Conservation (phyloP, 83 land plant species). For the Thuja plicata region DNA sequence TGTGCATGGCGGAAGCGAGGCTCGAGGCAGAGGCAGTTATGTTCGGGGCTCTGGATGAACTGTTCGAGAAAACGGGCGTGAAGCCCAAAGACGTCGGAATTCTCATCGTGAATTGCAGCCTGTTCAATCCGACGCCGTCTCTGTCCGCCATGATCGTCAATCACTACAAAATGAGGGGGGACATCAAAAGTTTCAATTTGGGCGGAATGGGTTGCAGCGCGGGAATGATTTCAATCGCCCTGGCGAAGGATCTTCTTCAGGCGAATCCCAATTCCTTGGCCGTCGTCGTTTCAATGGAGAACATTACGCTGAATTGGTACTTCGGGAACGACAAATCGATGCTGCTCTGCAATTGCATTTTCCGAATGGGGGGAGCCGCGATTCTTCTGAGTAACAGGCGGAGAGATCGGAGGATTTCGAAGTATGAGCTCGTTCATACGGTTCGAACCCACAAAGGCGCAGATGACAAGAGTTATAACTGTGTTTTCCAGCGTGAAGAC, state of each 20-base stretch:
- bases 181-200: slow-evolving; percentile 11
- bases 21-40: slow-evolving; percentile 34
- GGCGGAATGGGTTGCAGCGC: slow-evolving; percentile 18
- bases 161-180: slow-evolving; percentile 10
- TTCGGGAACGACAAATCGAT: slow-evolving; percentile 17
- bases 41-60: slow-evolving; percentile 28
- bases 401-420: background rate
- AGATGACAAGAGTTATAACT: background rate
- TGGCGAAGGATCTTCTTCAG: slow-evolving; percentile 12
- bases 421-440: slow-evolving; percentile 4
- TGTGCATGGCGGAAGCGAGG: slow-evolving; percentile 52
- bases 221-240: slow-evolving; percentile 12
- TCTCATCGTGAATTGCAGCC: slow-evolving; percentile 9
- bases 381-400: background rate
- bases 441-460: slow-evolving; percentile 15
- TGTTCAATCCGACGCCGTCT: slow-evolving; percentile 8
- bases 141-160: slow-evolving; percentile 14
- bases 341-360: slow-evolving; percentile 14
- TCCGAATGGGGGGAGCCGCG: slow-evolving; percentile 9
- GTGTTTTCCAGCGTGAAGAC: slow-evolving; percentile 8
- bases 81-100: slow-evolving; percentile 3
- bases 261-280: slow-evolving; percentile 1
- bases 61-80: slow-evolving; percentile 10
- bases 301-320: slow-evolving; percentile 15
- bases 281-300: slow-evolving; percentile 9